Evolutionary conservation across 2,329 filamentous ascomycete genomes (phyloP).

Genomic region (Fusarium citri): DNA sequence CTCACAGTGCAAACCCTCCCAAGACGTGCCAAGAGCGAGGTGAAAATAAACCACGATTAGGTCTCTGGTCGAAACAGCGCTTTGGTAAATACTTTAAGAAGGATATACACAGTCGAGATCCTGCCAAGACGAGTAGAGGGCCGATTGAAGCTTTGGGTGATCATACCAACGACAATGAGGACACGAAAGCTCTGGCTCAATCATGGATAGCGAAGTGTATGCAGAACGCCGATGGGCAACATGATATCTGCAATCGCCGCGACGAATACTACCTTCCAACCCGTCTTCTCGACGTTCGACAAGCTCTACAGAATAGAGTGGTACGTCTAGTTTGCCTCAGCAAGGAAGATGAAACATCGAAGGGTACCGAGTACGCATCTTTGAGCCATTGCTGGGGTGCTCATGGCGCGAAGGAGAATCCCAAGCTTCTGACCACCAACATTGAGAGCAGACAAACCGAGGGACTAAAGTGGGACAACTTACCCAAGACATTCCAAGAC

Average conservation of each 20-base stretch:
- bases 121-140: no score
- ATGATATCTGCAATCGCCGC: not conserved
- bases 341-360: rapidly evolving
- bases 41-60: no score
- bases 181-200: not conserved
- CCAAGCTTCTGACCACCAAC: not conserved
- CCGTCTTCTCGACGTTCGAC: not conserved
- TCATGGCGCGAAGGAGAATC: not conserved
- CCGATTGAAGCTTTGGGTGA: no score
- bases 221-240: not conserved
- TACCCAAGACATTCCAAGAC: not conserved
- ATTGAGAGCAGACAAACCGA: not conserved
- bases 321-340: not conserved
- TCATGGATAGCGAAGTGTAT: not conserved
- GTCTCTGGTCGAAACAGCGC: no score
- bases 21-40: no score
- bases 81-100: no score
- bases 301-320: not conserved
- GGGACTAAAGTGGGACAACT: not conserved
- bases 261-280: not conserved
- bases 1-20: no score
- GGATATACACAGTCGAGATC: no score
- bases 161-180: not conserved
- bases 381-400: constrained; percentile 1
- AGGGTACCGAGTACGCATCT: not conserved